A percentile compares a stretch with the other conserved stretches of the same genome.
phyloP scores from a whole-genome alignment of 192 early-diverging fungal species.

The Chytriomyces sp. region DNA sequence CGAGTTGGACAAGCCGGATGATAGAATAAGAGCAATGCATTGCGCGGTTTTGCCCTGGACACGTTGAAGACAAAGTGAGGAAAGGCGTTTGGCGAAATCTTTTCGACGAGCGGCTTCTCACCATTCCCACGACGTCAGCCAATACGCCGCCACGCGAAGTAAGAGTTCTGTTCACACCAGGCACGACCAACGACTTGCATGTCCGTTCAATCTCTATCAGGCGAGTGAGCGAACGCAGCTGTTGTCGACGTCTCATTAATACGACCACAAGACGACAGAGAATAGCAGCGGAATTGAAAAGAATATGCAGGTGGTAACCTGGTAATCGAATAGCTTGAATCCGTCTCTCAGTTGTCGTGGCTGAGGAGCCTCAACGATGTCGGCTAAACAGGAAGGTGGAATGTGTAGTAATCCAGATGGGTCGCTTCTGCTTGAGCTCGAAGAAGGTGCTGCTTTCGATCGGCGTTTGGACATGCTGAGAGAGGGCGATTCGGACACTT shows the following conservation, averaged over 20 bases:
- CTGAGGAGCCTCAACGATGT: too few species aligned
- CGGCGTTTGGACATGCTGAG: too few species aligned
- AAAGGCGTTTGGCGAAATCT: not conserved
- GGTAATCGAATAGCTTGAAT: too few species aligned
- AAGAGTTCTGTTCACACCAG: constrained; percentile 6
- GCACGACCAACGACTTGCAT: not conserved
- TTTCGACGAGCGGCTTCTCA: not conserved
- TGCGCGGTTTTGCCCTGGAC: constrained; percentile 17
- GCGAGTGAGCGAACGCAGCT: constrained; percentile 1
- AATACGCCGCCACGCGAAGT: constrained; percentile 13
- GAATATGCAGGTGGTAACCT: too few species aligned
- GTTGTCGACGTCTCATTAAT: not conserved
- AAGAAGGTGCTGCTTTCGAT: too few species aligned
- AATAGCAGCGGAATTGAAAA: too few species aligned
- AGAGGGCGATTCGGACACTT: too few species aligned
- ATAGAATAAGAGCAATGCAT: constrained; percentile 18
- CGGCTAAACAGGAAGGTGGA: too few species aligned
- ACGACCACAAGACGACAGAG: too few species aligned
- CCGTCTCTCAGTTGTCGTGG: too few species aligned
- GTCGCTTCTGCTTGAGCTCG: too few species aligned
- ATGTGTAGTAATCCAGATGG: too few species aligned
- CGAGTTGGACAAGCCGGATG: not conserved
- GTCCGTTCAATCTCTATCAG: constrained; percentile 1
- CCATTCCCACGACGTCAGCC: constrained; percentile 22
- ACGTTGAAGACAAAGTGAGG: not conserved